Base-by-base conservation (phyloP, 345 rosid genomes). In the Salix dunnii region DNA sequence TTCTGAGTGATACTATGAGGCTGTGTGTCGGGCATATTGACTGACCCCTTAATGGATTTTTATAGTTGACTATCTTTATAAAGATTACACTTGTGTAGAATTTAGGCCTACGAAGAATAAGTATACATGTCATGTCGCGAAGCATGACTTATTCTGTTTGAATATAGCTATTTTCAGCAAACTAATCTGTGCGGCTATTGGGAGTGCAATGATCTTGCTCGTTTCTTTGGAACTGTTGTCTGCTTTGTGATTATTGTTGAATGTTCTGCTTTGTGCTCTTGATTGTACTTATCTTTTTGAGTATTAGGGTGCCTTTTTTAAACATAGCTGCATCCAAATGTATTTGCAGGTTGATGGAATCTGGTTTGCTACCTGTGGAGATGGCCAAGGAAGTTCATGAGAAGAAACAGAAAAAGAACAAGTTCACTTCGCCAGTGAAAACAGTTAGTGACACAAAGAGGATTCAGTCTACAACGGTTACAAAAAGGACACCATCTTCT, bases 341-440 rank as follows among this genome's bases (percentile, higher is more conserved):
- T 78, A 33, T 43, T 77, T 81, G 76, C 85, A 93, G 99, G 98
- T 90, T 96, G 95, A 93, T 96, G 98, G 99, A 96, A 70, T 96
- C 92, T 23, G 97, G 99, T 51, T 87, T 93, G 83, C 97, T 93
- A 42, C 70, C 98, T 25, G 68, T 82, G 64, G 97, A 86, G 3
- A 86, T 74, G 82, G 99, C 98, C 53, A 89, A 82, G 85, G 86
- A 91, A 81, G 89, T 87, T 31, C 84, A 84, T 7, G 95, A 87
- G 73, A 91, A 80, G 85, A 96, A 93, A 85, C 91, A 80, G 78
- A 86, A 83, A 82, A 90, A 82, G 85, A 74, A 23, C 49, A 91
- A 88, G 80, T 71, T 85, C 17, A 79, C 72, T 71, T 90, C 93
- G 21, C 97, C 97, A 5, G 48, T 77, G 65, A 93, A 91, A 84